Percentiles rank a stretch among this genome's conserved stretches.
phyloP scores from a whole-genome alignment of 164 flowering plant species.

The Aristolochia californica region DNA sequence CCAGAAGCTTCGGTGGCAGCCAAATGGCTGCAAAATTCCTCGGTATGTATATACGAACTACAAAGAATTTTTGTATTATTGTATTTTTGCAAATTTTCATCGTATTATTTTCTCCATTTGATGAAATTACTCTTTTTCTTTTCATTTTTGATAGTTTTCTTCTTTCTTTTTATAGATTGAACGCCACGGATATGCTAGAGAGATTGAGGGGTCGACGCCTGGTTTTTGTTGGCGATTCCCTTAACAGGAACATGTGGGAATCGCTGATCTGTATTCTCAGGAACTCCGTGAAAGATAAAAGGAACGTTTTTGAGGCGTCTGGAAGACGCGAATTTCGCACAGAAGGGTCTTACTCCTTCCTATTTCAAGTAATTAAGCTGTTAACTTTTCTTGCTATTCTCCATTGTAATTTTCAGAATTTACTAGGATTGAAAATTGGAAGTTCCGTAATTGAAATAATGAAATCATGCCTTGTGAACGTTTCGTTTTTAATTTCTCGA shows the following conservation, averaged over 20 bases:
- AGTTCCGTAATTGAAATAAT: neutral
- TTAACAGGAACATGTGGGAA: conserved; percentile 99
- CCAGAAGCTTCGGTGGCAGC: conserved; percentile 75
- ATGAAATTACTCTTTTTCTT: neutral
- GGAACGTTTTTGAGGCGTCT: conserved; percentile 67
- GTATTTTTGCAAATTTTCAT: neutral
- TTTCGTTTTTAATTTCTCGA: too few relatives aligned
- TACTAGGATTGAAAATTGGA: neutral
- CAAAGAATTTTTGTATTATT: neutral
- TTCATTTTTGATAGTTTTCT: too few relatives aligned
- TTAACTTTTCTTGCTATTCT: neutral
- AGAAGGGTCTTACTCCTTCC: neutral
- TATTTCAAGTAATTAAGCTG: conserved; percentile 1
- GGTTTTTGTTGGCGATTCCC: conserved; percentile 91
- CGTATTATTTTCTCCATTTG: neutral
- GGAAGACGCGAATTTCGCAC: conserved; percentile 66
- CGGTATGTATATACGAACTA: conserved; percentile 30
- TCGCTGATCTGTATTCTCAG: conserved; percentile 74
- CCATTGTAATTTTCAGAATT: too few relatives aligned
- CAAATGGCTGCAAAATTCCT: conserved; percentile 67
- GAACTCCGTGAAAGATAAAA: conserved; percentile 51
- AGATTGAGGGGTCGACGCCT: conserved; percentile 71
- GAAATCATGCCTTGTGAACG: too few relatives aligned
- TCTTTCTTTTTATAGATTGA: conserved; percentile 40
- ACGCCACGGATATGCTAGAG: conserved; percentile 55